Base-by-base conservation (phyloP, 768 basidiomycete species). In the Dioszegia aurantiaca region DNA sequence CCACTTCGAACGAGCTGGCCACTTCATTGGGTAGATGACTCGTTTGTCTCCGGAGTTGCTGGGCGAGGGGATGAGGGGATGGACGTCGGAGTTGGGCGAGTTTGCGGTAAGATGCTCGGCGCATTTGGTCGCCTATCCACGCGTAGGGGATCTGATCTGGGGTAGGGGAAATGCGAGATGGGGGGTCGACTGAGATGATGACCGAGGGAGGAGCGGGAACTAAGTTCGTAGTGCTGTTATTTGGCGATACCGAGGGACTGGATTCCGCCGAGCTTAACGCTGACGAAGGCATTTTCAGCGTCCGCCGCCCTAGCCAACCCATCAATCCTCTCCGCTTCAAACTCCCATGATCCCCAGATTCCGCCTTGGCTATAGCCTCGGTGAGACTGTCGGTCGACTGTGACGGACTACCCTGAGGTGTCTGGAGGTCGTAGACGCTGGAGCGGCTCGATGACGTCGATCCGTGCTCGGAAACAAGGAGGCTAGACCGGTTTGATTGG, bases 21-120 rank as follows among this genome's bases (percentile, higher is more conserved):
- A 72, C 63, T 56, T 72, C 70, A 45, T 69, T 62, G 0, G 70
- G 70, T 0, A 72, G 59, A 31, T 62, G 58, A 31, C 46, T 55
- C 46, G 64, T 51, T 36, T 69, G 70, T 33, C 66, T 57, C 2
- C 54, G 51, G 23, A 72, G 59, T 8, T 61, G 44, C 28, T 64
- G 51, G 3, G 67, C 64, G 0, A 72, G 46, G 30, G 70, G 70
- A 46, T 72, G 70, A 19, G 70, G 68, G 12, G 70, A 72, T 5
- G 70, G 68, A 27, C 47, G 54, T 23, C 64, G 63, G n/a, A 72
- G 59, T 23, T 65, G 62, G 28, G 31, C 28, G 10, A 72, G 31
- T 60, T 72, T 72, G 27, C 54, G 46, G 37, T 58, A 54, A 2
- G 68, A 69, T 3, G 63, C 46, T 19, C 65, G 55, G 5, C 68